Evolutionary conservation across 2,329 filamentous ascomycete genomes (phyloP).

Genomic region (Xylaria sp.): DNA sequence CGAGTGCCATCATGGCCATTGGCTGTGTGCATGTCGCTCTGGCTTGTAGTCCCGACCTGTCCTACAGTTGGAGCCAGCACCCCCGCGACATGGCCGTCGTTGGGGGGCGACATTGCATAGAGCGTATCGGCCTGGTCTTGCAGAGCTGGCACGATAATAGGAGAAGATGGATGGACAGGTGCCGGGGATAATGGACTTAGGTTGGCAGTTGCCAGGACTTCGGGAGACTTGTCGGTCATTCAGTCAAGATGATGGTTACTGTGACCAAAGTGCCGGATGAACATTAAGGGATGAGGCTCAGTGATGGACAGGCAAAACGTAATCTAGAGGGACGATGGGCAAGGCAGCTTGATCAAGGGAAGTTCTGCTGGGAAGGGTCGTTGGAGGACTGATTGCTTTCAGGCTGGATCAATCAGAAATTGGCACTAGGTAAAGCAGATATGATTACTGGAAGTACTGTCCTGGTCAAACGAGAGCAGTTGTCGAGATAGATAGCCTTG

Average conservation of each 20-base stretch:
- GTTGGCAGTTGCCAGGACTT: constrained; percentile 56
- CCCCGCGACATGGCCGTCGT: constrained; percentile 30
- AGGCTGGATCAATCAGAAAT: neutral
- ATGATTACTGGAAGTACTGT: neutral
- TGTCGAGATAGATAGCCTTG: neutral
- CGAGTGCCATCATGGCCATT: constrained; percentile 4
- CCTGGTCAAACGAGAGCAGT: neutral
- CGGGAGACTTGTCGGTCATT: constrained; percentile 52
- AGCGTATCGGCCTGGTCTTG: constrained; percentile 56
- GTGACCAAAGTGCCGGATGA: neutral
- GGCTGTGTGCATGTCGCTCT: constrained; percentile 5
- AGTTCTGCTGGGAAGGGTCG: neutral
- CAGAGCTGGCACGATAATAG: constrained; percentile 52
- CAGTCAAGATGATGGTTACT: constrained; percentile 27
- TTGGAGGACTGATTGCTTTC: neutral
- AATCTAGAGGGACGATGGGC: neutral
- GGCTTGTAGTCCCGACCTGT: constrained; percentile 1
- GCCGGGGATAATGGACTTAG: constrained; percentile 56
- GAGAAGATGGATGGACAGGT: constrained; percentile 49
- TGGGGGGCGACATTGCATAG: constrained; percentile 45
- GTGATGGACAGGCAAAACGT: neutral
- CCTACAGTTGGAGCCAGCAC: constrained; percentile 11
- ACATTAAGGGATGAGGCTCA: neutral
- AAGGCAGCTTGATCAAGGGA: neutral
- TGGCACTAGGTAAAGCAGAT: neutral